These are phyloP conservation scores for Vigna angularis DNA, from an alignment of 306 rosid species.

Conservation along the genomic window DNA sequence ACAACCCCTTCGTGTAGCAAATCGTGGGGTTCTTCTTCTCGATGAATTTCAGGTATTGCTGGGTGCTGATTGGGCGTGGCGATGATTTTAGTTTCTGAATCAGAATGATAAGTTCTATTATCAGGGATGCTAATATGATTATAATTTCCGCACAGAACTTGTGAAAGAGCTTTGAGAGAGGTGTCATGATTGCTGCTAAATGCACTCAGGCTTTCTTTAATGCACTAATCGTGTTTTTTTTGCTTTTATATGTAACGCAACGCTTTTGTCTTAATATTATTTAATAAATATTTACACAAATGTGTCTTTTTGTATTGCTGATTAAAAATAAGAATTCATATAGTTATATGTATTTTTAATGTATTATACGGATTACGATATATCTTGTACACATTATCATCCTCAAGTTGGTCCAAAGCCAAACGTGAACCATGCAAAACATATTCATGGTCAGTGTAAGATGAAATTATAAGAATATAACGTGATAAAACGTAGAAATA, in stretches of 20 bases:
- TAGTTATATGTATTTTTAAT: too few species aligned
- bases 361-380: too few species aligned
- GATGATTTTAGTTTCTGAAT: conserved; percentile 44
- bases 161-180: conserved; percentile 61
- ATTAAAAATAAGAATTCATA: too few species aligned
- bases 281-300: too few species aligned
- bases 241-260: background rate
- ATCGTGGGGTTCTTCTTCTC: conserved; percentile 71
- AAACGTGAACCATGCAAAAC: too few species aligned
- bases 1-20: conserved; percentile 45
- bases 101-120: conserved; percentile 61
- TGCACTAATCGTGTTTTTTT: background rate
- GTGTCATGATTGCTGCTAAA: conserved; percentile 30
- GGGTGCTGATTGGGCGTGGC: conserved; percentile 54
- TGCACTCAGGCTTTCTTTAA: background rate
- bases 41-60: conserved; percentile 67
- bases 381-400: too few species aligned
- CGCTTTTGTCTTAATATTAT: background rate
- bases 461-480: too few species aligned
- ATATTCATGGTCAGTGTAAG: too few species aligned
- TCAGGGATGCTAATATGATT: conserved; percentile 53
- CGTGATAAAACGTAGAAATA: background rate
- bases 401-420: too few species aligned
- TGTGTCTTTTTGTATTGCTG: too few species aligned
- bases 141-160: conserved; percentile 57